phyloP scores from a whole-genome alignment of 2,329 filamentous ascomycete species.

The Pestalotiopsis sp. region DNA sequence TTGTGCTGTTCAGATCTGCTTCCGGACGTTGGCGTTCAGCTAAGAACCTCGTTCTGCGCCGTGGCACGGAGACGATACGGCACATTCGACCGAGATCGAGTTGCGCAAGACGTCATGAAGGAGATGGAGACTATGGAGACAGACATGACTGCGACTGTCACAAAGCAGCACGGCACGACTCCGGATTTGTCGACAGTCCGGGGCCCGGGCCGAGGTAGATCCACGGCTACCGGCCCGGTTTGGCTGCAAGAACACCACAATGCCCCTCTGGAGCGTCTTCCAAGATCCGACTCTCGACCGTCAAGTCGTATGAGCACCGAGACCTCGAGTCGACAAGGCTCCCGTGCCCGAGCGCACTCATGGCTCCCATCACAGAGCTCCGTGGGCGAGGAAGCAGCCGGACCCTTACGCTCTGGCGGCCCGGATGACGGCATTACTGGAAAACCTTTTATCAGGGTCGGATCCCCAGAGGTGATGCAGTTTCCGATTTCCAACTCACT shows the following conservation, averaged over 20 bases:
- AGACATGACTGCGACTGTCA: slow-evolving; percentile 22
- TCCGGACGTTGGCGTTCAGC: slow-evolving; percentile 48
- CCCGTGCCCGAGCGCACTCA: slow-evolving; percentile 22
- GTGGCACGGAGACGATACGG: slow-evolving; percentile 44
- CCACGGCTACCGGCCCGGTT: slow-evolving; percentile 15
- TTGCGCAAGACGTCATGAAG: slow-evolving; percentile 50
- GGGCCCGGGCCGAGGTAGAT: slow-evolving; percentile 14
- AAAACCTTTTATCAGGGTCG: slow-evolving; percentile 55
- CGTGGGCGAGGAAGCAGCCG: slow-evolving; percentile 20
- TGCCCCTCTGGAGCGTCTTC: slow-evolving; percentile 13
- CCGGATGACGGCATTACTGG: slow-evolving; percentile 57
- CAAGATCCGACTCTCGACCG: slow-evolving; percentile 15
- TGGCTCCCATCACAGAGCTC: slow-evolving; percentile 16
- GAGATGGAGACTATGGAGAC: slow-evolving; percentile 31
- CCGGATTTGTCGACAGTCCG: slow-evolving; percentile 20
- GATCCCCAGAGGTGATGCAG: slow-evolving; percentile 33
- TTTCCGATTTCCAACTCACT: slow-evolving; percentile 30
- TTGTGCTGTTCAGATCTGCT: slow-evolving; percentile 54
- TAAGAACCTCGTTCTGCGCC: slow-evolving; percentile 54
- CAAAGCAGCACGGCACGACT: slow-evolving; percentile 21
- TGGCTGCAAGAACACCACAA: slow-evolving; percentile 8
- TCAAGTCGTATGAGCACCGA: slow-evolving; percentile 12
- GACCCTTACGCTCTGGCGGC: slow-evolving; percentile 27
- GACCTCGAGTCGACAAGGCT: slow-evolving; percentile 17
- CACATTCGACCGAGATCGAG: slow-evolving; percentile 44